Evolutionary conservation across 768 basidiomycete genomes (phyloP).

Genomic region (Lanmaoa pseudosensibilis): DNA sequence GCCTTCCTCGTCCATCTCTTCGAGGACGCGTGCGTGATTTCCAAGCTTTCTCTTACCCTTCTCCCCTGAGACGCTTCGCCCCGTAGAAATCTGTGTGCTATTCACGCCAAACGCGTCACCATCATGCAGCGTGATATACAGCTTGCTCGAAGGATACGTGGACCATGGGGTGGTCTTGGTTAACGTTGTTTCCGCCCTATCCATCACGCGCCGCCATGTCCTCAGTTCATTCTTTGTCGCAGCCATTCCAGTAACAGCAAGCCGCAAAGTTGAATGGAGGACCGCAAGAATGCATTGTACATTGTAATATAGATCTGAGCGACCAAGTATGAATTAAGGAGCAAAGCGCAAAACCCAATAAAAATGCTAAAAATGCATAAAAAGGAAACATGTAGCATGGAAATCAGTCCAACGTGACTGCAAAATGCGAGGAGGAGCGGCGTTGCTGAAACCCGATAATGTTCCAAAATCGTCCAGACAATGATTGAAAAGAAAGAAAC

Average conservation of each 20-base stretch:
- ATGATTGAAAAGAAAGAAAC: constrained; percentile 5
- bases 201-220: background rate
- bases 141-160: constrained; percentile 91
- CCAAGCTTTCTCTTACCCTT: background rate
- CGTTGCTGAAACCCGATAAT: constrained; percentile 10
- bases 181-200: constrained; percentile 27
- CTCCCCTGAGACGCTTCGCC: constrained; percentile 1
- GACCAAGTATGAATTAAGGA: constrained; percentile 13
- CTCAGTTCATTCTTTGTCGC: background rate
- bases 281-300: constrained; percentile 27
- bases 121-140: constrained; percentile 98
- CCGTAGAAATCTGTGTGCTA: constrained; percentile 87
- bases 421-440: constrained; percentile 12
- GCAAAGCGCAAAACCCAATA: constrained; percentile 7
- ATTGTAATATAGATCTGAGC: constrained; percentile 26
- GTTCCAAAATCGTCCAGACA: constrained; percentile 22
- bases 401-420: constrained; percentile 17
- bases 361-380: constrained; percentile 17
- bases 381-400: constrained; percentile 10
- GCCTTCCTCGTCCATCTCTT: constrained; percentile 94
- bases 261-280: background rate
- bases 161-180: constrained; percentile 78
- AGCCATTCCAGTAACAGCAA: background rate
- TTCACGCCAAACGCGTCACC: constrained; percentile 97
- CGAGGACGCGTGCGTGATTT: constrained; percentile 88